phyloP scores from a whole-genome alignment of 106 monocot species.

The Phalaenopsis aphrodite region DNA sequence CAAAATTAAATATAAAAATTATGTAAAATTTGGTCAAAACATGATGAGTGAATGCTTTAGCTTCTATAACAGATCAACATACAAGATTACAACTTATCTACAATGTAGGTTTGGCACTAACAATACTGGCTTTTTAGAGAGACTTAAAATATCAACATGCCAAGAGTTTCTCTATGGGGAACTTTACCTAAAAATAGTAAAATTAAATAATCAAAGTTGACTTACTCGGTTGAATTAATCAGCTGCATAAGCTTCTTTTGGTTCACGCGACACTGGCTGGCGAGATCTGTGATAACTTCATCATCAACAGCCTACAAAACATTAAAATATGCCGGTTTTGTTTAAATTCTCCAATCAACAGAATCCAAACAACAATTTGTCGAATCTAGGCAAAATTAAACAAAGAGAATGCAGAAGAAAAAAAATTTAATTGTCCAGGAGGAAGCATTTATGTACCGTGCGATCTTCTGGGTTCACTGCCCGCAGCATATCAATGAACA shows the following conservation, averaged over 20 bases:
- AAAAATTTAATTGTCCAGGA: background rate
- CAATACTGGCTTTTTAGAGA: too few species aligned
- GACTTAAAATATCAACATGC: background rate
- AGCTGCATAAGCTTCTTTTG: conserved; percentile 71
- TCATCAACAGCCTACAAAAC: conserved; percentile 69
- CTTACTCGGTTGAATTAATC: conserved; percentile 66
- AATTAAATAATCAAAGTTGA: background rate
- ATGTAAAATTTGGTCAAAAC: too few species aligned
- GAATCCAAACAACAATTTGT: background rate
- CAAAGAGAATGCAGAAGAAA: background rate
- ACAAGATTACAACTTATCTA: background rate
- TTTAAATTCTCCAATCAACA: background rate
- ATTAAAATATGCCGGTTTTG: background rate
- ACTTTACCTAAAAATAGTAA: background rate
- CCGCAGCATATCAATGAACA: conserved; percentile 81
- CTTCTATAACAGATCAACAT: background rate
- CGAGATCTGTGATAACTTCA: conserved; percentile 83
- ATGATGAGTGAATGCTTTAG: background rate
- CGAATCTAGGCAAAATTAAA: background rate
- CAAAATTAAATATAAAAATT: background rate
- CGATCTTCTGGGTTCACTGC: conserved; percentile 62
- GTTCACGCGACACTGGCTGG: conserved; percentile 62
- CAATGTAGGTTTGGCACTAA: background rate
- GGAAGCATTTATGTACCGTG: conserved; percentile 28
- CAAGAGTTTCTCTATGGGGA: background rate